A percentile compares a stretch with the other conserved stretches of the same genome.
These are phyloP conservation scores for Alternaria arborescens DNA, from an alignment of 2,329 filamentous ascomycete genomes.

Conservation along the genomic window DNA sequence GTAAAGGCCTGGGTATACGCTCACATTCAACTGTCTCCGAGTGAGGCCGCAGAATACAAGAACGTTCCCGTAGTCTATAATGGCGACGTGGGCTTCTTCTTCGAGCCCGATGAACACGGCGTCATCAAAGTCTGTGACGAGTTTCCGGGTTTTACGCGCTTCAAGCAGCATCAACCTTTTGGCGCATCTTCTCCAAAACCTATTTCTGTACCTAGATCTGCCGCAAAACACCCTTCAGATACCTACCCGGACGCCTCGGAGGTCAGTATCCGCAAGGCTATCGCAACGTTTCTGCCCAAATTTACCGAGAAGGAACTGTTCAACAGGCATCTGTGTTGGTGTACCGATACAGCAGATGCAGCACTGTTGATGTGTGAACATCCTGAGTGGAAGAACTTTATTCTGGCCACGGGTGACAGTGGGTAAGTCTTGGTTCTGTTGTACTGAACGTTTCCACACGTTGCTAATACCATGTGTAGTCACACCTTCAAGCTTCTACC, in stretches of 20 bases:
- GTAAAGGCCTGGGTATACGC: conserved; percentile 62
- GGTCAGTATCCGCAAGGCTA: conserved; percentile 42
- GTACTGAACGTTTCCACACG: neutral
- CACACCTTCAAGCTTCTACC: conserved; percentile 59
- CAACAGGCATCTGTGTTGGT: conserved; percentile 64
- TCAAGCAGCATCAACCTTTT: conserved; percentile 53
- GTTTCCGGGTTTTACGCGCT: conserved; percentile 60
- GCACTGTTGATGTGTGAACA: conserved; percentile 67
- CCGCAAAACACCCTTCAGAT: conserved; percentile 57
- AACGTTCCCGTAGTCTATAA: conserved; percentile 65
- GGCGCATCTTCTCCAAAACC: conserved; percentile 57
- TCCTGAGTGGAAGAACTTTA: conserved; percentile 59
- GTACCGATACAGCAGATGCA: conserved; percentile 68
- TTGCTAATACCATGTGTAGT: conserved; percentile 31
- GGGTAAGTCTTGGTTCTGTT: conserved; percentile 47
- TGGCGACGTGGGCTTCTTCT: conserved; percentile 60
- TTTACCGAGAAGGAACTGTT: conserved; percentile 54
- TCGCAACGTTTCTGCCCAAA: conserved; percentile 55
- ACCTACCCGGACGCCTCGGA: conserved; percentile 58
- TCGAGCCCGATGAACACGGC: conserved; percentile 57
- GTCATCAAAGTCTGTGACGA: conserved; percentile 65
- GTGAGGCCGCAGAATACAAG: conserved; percentile 60
- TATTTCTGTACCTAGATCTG: conserved; percentile 61
- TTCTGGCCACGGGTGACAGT: conserved; percentile 59
- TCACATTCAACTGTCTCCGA: conserved; percentile 60